Percentiles rank a stretch among this genome's conserved stretches.
These are phyloP conservation scores for Penicillium riverlandense DNA, from an alignment of 495 filamentous ascomycete genomes.

Conservation along the genomic window DNA sequence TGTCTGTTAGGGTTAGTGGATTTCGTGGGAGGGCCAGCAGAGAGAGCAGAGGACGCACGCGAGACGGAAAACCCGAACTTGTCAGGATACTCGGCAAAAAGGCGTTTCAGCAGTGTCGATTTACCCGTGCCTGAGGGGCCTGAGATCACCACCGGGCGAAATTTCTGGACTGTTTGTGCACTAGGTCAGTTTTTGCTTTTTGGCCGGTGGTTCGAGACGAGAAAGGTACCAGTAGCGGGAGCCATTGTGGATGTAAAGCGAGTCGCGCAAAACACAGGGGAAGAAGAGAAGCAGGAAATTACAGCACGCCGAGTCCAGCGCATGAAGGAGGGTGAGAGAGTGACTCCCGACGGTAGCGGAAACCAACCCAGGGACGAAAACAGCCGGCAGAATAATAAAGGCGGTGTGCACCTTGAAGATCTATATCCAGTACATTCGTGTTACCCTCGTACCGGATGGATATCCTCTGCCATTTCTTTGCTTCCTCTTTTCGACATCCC, in stretches of 20 bases:
- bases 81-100: conserved; percentile 61
- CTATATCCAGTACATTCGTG: no score
- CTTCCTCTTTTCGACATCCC: no score
- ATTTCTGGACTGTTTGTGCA: conserved; percentile 21
- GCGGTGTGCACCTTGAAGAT: conserved; percentile 1
- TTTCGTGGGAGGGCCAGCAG: no score
- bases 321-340: background rate
- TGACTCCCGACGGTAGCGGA: background rate
- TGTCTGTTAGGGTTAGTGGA: conserved; percentile 37
- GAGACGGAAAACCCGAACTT: conserved; percentile 79
- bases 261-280: conserved; percentile 9
- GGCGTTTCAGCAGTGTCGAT: conserved; percentile 71
- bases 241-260: conserved; percentile 16
- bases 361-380: conserved; percentile 1
- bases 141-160: conserved; percentile 74
- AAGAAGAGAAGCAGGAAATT: background rate
- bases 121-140: conserved; percentile 86
- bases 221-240: conserved; percentile 19
- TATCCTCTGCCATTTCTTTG: no score
- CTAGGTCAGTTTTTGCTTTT: background rate
- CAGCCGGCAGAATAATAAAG: conserved; percentile 11
- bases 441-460: no score
- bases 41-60: conserved; percentile 21
- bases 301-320: background rate
- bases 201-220: background rate